These are phyloP conservation scores for Naegleria gruberi DNA, from an alignment of 208 protist genomes.

Conservation along the genomic window DNA sequence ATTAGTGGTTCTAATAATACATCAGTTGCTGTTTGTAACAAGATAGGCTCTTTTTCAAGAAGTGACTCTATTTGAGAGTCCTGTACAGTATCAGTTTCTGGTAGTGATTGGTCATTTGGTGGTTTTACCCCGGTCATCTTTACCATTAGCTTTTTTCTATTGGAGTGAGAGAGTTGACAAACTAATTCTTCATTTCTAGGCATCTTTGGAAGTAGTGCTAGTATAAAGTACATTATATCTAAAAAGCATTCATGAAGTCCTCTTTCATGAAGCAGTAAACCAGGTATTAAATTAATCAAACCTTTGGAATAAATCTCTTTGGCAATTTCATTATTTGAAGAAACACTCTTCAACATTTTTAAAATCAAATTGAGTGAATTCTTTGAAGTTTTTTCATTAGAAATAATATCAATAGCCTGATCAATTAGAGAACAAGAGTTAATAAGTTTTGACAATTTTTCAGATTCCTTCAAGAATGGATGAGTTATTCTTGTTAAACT, in stretches of 20 bases:
- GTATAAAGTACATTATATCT: background rate
- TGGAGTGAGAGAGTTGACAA: background rate
- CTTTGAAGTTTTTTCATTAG: background rate
- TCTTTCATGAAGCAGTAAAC: background rate
- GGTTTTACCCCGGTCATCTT: background rate
- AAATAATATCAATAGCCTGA: background rate
- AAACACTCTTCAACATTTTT: background rate
- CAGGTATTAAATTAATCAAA: background rate
- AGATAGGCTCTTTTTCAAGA: background rate
- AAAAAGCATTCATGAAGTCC: background rate
- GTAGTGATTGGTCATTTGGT: background rate
- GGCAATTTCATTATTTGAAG: background rate
- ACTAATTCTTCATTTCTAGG: background rate
- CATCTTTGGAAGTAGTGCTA: background rate
- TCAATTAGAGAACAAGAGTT: background rate
- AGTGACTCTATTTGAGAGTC: background rate
- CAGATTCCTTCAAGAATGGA: background rate
- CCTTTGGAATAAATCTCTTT: background rate
- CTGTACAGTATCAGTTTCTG: background rate
- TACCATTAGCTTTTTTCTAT: background rate
- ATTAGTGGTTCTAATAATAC: background rate
- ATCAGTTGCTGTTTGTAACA: background rate
- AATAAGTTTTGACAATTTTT: background rate
- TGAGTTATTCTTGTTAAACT: conserved; percentile 51
- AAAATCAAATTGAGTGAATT: background rate